Conservation (phyloP, 2,329 filamentous ascomycete genomes). For the Colletotrichum sp. region DNA sequence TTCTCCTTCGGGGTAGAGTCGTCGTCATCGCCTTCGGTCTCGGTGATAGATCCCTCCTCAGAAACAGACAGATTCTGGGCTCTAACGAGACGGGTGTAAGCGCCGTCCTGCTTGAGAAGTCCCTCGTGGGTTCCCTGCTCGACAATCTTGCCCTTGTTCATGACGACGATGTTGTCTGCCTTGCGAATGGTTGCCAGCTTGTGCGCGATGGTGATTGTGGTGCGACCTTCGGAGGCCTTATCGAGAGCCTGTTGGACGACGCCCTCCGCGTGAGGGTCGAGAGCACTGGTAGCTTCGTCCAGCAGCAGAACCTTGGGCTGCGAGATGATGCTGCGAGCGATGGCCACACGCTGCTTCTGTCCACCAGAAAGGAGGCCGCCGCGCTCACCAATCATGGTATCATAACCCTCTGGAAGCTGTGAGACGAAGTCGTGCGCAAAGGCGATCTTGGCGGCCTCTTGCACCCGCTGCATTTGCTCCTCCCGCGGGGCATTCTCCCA, state of each 20-base stretch:
- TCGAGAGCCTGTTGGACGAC: slow-evolving; percentile 61
- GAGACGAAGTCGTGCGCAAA: slow-evolving; percentile 53
- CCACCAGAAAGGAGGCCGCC: slow-evolving; percentile 68
- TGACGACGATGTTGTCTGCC: slow-evolving; percentile 68
- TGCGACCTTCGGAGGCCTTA: slow-evolving; percentile 57
- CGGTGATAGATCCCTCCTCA: slow-evolving; percentile 21
- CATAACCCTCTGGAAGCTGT: slow-evolving; percentile 54
- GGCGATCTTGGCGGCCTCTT: slow-evolving; percentile 46
- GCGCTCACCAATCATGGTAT: slow-evolving; percentile 63
- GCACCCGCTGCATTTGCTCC: slow-evolving; percentile 43
- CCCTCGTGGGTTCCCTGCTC: slow-evolving; percentile 67
- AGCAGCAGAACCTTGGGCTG: slow-evolving; percentile 61
- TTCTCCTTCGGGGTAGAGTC: background rate
- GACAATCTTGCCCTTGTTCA: slow-evolving; percentile 59
- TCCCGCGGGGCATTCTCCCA: slow-evolving; percentile 26
- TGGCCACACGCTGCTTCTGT: slow-evolving; percentile 69
- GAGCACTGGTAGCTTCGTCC: slow-evolving; percentile 69
- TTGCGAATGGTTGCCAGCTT: slow-evolving; percentile 59
- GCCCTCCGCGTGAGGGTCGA: slow-evolving; percentile 44
- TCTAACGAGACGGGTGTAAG: slow-evolving; percentile 58
- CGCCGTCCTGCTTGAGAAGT: slow-evolving; percentile 48
- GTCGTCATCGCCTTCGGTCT: slow-evolving; percentile 29
- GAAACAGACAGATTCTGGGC: slow-evolving; percentile 40
- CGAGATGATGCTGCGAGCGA: slow-evolving; percentile 50
- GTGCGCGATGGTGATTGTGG: slow-evolving; percentile 69